A percentile compares a stretch with the other conserved stretches of the same genome.
Conservation (phyloP, 345 rosid genomes). For the Brassica incana region DNA sequence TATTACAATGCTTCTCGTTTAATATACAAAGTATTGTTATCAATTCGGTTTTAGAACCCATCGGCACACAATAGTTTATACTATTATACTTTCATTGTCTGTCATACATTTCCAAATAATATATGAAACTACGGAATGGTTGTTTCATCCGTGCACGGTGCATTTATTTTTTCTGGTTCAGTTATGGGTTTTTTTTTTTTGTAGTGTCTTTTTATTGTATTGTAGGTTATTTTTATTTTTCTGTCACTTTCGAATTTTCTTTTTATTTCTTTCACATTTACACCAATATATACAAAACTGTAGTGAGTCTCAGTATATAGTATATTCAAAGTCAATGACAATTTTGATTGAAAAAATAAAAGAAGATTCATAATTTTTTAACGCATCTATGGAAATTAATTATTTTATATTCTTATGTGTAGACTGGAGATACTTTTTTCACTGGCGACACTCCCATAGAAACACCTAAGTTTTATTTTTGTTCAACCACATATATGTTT, state of each 20-base stretch:
- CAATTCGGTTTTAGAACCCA: background rate
- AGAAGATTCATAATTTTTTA: background rate
- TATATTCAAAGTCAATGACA: background rate
- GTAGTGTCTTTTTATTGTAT: background rate
- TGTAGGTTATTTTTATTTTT: background rate
- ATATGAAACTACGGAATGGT: background rate
- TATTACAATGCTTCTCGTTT: too few relatives aligned
- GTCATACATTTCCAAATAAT: background rate
- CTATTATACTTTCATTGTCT: background rate
- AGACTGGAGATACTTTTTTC: background rate
- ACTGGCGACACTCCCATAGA: background rate
- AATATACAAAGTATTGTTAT: background rate
- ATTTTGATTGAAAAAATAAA: background rate
- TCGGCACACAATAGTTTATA: background rate
- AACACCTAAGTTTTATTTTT: background rate
- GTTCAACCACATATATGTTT: background rate
- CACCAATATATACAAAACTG: background rate
- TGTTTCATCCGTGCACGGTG: background rate
- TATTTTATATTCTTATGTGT: background rate
- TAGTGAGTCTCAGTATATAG: background rate
- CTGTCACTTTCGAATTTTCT: background rate
- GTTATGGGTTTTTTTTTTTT: background rate
- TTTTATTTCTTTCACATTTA: background rate
- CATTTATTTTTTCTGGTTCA: background rate
- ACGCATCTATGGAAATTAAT: background rate